Evolutionary conservation across 2,329 filamentous ascomycete species (phyloP), one percentile per base, ranked within the genome.

Genomic region (Fusarium stilboides): DNA sequence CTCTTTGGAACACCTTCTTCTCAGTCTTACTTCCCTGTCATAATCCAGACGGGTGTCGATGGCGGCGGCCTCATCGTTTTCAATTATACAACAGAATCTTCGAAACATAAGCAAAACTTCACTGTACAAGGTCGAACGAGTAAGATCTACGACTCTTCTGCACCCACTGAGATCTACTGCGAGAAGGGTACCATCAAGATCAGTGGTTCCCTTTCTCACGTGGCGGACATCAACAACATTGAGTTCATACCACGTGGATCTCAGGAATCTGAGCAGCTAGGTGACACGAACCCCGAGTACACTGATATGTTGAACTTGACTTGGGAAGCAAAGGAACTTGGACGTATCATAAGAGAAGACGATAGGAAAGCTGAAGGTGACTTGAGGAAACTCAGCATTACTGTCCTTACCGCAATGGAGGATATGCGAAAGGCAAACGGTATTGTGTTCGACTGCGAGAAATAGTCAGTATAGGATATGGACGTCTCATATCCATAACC

Each of bases 171-270:
- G 28, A 71, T 71, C 12, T 71, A 63, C 22, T 71, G 60, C 10
- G 68, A 71, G 43, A 71, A 69, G 24, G 68, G 68, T 2, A 71
- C 68, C 36, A 69, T 71, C 12, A 57, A 40, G 5, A 54, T 71
- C 7, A 51, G 56, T 1, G 68, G 68, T 1, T 43, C 42, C 3
- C 66, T 60, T 43, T 63, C 60, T 0, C 64, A 70, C 1, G 68
- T 62, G 13, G 71, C 68, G 4, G 68, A 71, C 6, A 57, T 71
- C 4, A 62, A 60, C 15, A 59, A 46, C 1, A 22, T 71, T 4
- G 31, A 69, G 47, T 69, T 69, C 8, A 9, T 63, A 2, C 61
- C 68, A 3, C 55, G 61, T 5, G 68, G 68, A n/a, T 66, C 61
- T 1, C 43, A 52, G 9, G 44, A 66, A 10, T 33, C 50, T 4